phyloP scores from a whole-genome alignment of 1,284 basidiomycete genomes.

The Peniophora sp. region DNA sequence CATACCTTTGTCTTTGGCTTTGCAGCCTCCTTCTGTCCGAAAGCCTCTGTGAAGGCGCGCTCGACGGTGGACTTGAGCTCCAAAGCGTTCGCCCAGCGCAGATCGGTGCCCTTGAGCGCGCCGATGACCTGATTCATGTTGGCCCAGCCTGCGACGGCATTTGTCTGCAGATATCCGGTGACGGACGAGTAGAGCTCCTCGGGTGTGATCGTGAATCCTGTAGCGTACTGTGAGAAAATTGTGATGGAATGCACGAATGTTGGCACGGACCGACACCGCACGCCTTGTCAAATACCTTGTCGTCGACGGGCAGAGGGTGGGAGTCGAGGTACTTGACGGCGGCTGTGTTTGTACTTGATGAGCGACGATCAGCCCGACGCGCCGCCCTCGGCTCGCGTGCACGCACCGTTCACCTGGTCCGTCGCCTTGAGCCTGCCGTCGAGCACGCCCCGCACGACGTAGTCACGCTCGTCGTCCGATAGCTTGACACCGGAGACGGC shows the following conservation, averaged over 20 bases:
- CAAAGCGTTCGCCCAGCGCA: constrained; percentile 87
- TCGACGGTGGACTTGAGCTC: constrained; percentile 90
- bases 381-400: neutral
- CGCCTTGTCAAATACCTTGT: constrained; percentile 68
- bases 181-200: constrained; percentile 63
- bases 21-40: constrained; percentile 70
- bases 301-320: constrained; percentile 55
- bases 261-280: constrained; percentile 77
- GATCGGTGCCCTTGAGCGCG: constrained; percentile 61
- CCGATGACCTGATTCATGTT: constrained; percentile 66
- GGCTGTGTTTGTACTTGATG: constrained; percentile 33
- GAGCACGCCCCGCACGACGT: constrained; percentile 63
- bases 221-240: neutral
- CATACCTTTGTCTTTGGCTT: constrained; percentile 69
- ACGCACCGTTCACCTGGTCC: constrained; percentile 80
- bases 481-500: constrained; percentile 60
- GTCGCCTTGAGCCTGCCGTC: constrained; percentile 70
- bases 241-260: neutral
- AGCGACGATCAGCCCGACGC: neutral
- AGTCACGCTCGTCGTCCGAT: constrained; percentile 51
- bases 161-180: constrained; percentile 51
- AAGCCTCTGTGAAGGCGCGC: constrained; percentile 62
- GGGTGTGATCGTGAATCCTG: constrained; percentile 76
- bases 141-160: constrained; percentile 62
- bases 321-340: constrained; percentile 74